These are phyloP conservation scores for Phytophthora brassicae DNA, from an alignment of 352 stramenopile genomes.

Conservation along the genomic window DNA sequence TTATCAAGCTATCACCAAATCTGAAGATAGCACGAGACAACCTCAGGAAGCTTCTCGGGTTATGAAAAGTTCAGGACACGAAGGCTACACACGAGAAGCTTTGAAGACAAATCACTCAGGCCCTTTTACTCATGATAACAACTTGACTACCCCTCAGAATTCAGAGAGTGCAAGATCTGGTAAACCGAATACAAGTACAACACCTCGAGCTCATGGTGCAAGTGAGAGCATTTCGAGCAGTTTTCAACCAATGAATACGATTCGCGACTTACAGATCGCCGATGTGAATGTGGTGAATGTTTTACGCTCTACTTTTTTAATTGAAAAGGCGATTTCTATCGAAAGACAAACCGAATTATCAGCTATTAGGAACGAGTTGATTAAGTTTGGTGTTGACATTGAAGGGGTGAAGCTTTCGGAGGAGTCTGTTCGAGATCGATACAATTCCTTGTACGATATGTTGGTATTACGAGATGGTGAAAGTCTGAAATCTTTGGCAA, in stretches of 20 bases:
- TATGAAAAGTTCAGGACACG: not conserved
- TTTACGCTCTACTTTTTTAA: slow-evolving; percentile 60
- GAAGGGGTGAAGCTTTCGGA: slow-evolving; percentile 20
- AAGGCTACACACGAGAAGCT: not conserved
- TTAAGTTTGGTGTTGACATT: slow-evolving; percentile 56
- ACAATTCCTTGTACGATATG: slow-evolving; percentile 59
- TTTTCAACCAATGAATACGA: slow-evolving; percentile 36
- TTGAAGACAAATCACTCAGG: not conserved
- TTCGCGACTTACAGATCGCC: slow-evolving; percentile 58
- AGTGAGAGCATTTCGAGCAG: slow-evolving; percentile 2
- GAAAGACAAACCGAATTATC: slow-evolving; percentile 41
- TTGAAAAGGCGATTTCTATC: slow-evolving; percentile 73
- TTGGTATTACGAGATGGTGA: slow-evolving; percentile 73
- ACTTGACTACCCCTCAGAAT: not conserved
- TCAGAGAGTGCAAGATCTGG: not conserved
- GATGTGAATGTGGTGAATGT: slow-evolving; percentile 58
- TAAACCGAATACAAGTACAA: not conserved
- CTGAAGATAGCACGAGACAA: slow-evolving; percentile 7
- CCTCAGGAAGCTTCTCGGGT: not conserved
- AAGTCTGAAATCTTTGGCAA: slow-evolving; percentile 58
- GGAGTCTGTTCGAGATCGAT: slow-evolving; percentile 33
- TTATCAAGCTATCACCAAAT: not conserved
- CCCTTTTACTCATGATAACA: slow-evolving; percentile 2
- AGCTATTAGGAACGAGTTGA: slow-evolving; percentile 46
- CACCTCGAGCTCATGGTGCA: not conserved